Base-by-base conservation (phyloP, 1,284 basidiomycete species). In the Polyporus tsugae region DNA sequence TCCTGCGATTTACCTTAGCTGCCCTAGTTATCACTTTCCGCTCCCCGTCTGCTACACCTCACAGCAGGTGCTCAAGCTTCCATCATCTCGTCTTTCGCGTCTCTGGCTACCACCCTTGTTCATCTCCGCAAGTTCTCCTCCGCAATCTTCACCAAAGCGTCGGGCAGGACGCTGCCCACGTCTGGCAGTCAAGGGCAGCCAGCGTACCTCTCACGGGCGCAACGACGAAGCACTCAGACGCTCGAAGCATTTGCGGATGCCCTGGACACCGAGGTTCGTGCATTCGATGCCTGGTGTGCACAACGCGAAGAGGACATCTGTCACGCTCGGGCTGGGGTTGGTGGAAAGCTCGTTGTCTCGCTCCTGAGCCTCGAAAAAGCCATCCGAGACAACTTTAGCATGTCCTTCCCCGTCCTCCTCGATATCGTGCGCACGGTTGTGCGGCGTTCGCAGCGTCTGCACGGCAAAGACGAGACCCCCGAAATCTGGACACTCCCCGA, bases 211-310 rank as follows among this genome's bases (percentile, higher is more conserved):
- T 58, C 70, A 2, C 65, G 59, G 53, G 70, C 63, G 25, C 64
- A 70, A 22, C 70, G 74, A 44, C 68, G 75, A 25, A 73, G 69
- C 13, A 89, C 88, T 1, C 87, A 86, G 52, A 95, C 93, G 0
- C 80, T 91, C 15, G 92, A 95, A 76, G 95, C 95, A 0, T 95
- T 95, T 76, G 88, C 91, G 0, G 93, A 94, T 67, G 92, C 92
- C 0, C 80, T 95, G 57, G 88, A 90, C 60, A 70, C 78, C 9
- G 86, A 92, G 65, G 78, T 95, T 4, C 82, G 83, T 19, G 71
- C 73, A 0, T 88, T 95, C 67, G 86, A 92, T 66, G 73, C 73
- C 4, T 96, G 93, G 93, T 91, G 93, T 71, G 88, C 93, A 0
- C 78, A 79, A 1, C 83, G 83, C 60, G 95, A 96, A 79, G 87